Conservation (phyloP, 768 basidiomycete genomes). For the Suillus discolor region DNA sequence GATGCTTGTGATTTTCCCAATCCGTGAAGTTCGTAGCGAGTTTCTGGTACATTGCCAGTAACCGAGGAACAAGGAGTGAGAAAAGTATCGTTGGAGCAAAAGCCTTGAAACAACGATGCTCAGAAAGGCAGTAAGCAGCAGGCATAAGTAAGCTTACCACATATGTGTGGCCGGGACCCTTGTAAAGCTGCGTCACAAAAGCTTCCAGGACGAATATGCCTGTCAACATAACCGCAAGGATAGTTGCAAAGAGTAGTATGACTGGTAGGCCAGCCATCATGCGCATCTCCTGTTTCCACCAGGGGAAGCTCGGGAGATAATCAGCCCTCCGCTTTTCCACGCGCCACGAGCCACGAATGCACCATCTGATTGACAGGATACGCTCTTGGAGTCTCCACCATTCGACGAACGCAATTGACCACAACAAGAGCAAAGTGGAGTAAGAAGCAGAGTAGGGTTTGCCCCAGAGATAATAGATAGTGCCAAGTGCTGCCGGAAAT, state of each 20-base stretch:
- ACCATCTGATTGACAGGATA: slow-evolving; percentile 80
- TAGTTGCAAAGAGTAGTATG: slow-evolving; percentile 69
- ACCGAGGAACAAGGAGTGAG: slow-evolving; percentile 74
- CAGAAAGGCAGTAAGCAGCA: background rate
- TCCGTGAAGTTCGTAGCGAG: slow-evolving; percentile 70
- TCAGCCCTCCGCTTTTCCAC: slow-evolving; percentile 75
- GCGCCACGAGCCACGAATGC: slow-evolving; percentile 73
- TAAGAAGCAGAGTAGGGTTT: slow-evolving; percentile 77
- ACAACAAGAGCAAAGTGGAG: slow-evolving; percentile 74
- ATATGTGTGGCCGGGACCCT: slow-evolving; percentile 79
- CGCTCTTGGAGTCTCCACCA: slow-evolving; percentile 90
- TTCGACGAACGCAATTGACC: slow-evolving; percentile 87
- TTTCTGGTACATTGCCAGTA: slow-evolving; percentile 72
- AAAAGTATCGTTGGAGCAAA: slow-evolving; percentile 87
- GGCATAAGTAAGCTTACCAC: slow-evolving; percentile 56
- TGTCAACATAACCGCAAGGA: slow-evolving; percentile 73
- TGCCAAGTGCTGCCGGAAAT: slow-evolving; percentile 73
- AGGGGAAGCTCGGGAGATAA: slow-evolving; percentile 55
- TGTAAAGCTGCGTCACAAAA: slow-evolving; percentile 86
- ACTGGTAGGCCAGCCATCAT: slow-evolving; percentile 71
- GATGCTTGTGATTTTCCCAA: slow-evolving; percentile 92
- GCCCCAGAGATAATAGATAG: slow-evolving; percentile 68
- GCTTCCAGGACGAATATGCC: slow-evolving; percentile 88
- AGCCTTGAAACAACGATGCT: slow-evolving; percentile 45
- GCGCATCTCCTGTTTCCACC: slow-evolving; percentile 76